Base-by-base conservation (phyloP, 176 grass and related monocot genomes). In the Triticum timopheevii region DNA sequence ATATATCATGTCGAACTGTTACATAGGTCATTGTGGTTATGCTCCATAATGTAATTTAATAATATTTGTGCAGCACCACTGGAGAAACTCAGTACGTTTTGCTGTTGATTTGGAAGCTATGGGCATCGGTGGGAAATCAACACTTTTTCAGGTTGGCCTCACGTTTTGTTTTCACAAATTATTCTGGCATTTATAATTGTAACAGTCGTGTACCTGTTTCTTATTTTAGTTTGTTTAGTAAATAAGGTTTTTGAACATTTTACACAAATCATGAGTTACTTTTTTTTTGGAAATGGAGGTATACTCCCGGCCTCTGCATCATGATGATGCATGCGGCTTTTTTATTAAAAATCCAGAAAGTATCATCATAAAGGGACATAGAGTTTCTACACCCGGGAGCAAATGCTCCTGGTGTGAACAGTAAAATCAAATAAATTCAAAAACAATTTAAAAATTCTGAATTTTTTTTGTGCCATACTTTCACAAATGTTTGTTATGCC, bases 41-140 rank as follows among this genome's bases (percentile, higher is more conserved):
- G 63, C 68, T 79, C 69, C 52, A 49, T 82, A 64, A 62, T 83
- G 7, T 75, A 33, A 84, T 50, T 65, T 65, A 34, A 27, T 79
- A 39, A 65, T 79, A 71, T 72, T 78, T 79, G 13, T 90, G 77
- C 90, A 98, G 97, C 92, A 98, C 88, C 92, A 52, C 44, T 98
- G 94, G 97, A 92, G 92, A 61, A 88, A 84, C 78, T 81, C 88
- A 12, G 82, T 98, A 73, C 67, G n/a, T 79, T 96, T 98, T 93
- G 97, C 80, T 61, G 42, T 98, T 28, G 94, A 98, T 94, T 88
- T 98, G 77, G 97, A 98, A 88, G 97, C 97, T 84, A 94, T 98
- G 83, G 97, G 94, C 34, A 93, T 96, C 80, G 82, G 97, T 59
- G 97, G 97, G 25, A 96, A 91, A 73, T 98, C 97, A 62, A 95